Base-by-base conservation (phyloP, 768 basidiomycete species). In the Leccinum broughii region DNA sequence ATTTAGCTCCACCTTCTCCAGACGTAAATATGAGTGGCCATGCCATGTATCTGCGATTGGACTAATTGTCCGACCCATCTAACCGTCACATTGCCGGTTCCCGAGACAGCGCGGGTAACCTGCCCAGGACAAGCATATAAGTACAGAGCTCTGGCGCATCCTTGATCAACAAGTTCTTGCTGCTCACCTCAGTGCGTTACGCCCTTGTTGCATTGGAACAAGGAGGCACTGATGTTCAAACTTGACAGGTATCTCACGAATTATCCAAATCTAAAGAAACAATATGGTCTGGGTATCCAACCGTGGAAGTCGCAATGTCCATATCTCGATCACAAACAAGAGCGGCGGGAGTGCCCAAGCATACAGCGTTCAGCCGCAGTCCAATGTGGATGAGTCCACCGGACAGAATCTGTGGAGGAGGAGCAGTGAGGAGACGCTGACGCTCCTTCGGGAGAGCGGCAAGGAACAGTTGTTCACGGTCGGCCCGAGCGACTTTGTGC, bases 281-380 rank as follows among this genome's bases (percentile, higher is more conserved):
- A 17, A 26, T 3, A 50, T 64, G 65, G 62, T 66, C 34, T 67
- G 65, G 65, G 54, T 67, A 4, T 63, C 65, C 15, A 66, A 64
- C 20, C 63, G 57, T 17, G n/a, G 26, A 1, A 6, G 1, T 15
- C 14, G 28, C 14, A 7, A 20, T 13, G 51, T 64, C 20, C 1
- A 51, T 13, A 9, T 66, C 9, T 11, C 54, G 5, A 26, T 67
- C 5, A 58, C 65, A 6, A 67, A 60, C 46, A 24, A 30, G 20
- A 58, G 24, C 34, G 57, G 53, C 3, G 57, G 66, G 20, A 57
- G 55, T 17, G 37, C 52, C 4, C 11, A 14, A 0, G 0, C 14
- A 9, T 68, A 34, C 46, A 1, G 14, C 2, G 3, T 68, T 32
- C 0, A 0, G 4, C 59, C 66, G 13, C 39, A 65, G 34, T 30